phyloP scores from a whole-genome alignment of 2,329 filamentous ascomycete genomes.

The Beauveria sp. region DNA sequence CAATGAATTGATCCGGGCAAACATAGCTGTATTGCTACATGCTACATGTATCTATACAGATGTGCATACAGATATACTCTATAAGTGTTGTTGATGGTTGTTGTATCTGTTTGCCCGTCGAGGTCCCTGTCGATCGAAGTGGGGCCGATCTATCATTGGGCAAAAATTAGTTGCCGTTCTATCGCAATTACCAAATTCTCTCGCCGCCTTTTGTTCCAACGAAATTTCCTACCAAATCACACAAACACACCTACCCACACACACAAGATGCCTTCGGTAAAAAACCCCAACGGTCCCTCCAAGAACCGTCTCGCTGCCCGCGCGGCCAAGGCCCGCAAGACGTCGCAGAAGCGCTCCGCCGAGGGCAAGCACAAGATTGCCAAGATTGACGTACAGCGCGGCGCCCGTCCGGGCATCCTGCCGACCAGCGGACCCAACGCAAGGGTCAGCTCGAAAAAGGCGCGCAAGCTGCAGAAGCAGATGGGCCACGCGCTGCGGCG shows the following conservation, averaged over 20 bases:
- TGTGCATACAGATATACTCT: background rate
- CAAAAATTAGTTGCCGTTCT: background rate
- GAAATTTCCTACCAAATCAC: background rate
- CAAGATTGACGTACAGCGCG: constrained; percentile 38
- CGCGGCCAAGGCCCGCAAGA: constrained; percentile 36
- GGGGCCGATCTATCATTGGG: constrained; percentile 8
- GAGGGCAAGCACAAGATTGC: constrained; percentile 31
- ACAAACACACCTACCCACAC: background rate
- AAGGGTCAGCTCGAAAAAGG: constrained; percentile 47
- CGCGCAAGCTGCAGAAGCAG: constrained; percentile 48
- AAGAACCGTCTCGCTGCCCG: constrained; percentile 44
- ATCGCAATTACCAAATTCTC: background rate
- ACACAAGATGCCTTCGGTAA: constrained; percentile 43
- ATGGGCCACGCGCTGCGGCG: constrained; percentile 44
- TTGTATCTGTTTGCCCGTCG: background rate
- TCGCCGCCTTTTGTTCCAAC: background rate
- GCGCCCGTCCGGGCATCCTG: constrained; percentile 44
- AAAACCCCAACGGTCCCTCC: constrained; percentile 51
- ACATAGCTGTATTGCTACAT: too few species aligned
- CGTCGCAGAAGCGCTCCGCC: constrained; percentile 33
- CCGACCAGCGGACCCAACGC: constrained; percentile 48
- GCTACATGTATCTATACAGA: background rate
- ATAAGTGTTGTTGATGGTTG: too few species aligned
- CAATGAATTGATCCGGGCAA: too few species aligned
- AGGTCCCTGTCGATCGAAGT: constrained; percentile 2